phyloP scores from a whole-genome alignment of 2,329 filamentous ascomycete genomes.

The Diaporthe ampelina region DNA sequence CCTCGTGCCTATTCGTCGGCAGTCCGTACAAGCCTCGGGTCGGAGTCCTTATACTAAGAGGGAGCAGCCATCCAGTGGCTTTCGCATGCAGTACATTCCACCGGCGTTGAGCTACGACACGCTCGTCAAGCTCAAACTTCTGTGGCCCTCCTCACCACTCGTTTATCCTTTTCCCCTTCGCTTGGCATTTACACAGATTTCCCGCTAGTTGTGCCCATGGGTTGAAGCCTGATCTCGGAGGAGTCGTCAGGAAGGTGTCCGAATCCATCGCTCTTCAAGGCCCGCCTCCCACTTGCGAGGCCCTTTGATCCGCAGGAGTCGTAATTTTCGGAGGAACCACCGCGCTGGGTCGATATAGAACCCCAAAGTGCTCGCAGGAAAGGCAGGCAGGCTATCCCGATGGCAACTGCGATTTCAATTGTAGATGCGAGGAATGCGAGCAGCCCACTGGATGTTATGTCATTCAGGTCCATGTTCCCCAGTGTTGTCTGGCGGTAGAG shows the following conservation, averaged over 20 bases:
- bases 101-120: background rate
- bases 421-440: constrained; percentile 43
- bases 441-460: constrained; percentile 7
- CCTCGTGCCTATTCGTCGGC: background rate
- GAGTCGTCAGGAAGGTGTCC: constrained; percentile 11
- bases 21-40: background rate
- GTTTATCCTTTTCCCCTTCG: background rate
- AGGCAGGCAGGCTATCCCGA: constrained; percentile 12
- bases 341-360: background rate
- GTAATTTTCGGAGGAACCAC: background rate
- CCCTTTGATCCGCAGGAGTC: background rate
- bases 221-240: constrained; percentile 10
- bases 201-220: background rate
- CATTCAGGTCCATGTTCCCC: background rate
- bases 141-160: background rate
- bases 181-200: background rate
- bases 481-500: constrained; percentile 16
- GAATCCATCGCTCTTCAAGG: constrained; percentile 7
- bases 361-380: constrained; percentile 15
- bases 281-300: background rate
- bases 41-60: background rate
- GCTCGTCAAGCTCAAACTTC: background rate
- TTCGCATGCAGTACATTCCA: background rate
- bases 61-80: background rate
- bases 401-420: constrained; percentile 42